These are phyloP conservation scores for Xerocomus brunneocitrinus DNA, from an alignment of 768 basidiomycete genomes.

Conservation along the genomic window DNA sequence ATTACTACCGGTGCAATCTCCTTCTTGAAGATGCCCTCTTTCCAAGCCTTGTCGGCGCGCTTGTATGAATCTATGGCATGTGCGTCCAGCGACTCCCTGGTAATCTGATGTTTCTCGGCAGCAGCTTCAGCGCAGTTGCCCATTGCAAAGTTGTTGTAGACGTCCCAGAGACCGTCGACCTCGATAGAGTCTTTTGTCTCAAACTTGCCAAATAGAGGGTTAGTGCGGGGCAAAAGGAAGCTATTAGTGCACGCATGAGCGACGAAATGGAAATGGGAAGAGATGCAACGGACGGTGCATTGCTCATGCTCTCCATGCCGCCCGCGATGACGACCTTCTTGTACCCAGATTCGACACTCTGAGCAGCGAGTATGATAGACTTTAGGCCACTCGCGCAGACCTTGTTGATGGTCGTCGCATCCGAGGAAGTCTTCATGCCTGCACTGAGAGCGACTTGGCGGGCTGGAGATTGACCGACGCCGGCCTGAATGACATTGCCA, in stretches of 20 bases:
- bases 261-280: neutral
- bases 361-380: conserved; percentile 89
- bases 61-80: conserved; percentile 95
- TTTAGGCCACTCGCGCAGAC: conserved; percentile 99
- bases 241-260: conserved; percentile 33
- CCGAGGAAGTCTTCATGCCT: conserved; percentile 80
- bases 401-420: conserved; percentile 99
- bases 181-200: conserved; percentile 84
- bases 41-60: conserved; percentile 90
- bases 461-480: conserved; percentile 97
- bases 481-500: conserved; percentile 96
- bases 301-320: conserved; percentile 99
- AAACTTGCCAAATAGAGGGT: conserved; percentile 86
- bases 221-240: conserved; percentile 77
- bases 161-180: conserved; percentile 92
- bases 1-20: conserved; percentile 90
- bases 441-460: conserved; percentile 91
- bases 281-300: conserved; percentile 77
- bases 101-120: conserved; percentile 76
- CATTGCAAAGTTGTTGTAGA: conserved; percentile 97
- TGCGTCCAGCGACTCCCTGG: conserved; percentile 82
- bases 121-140: conserved; percentile 92
- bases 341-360: conserved; percentile 84
- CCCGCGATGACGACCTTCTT: conserved; percentile 86
- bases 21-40: conserved; percentile 72